phyloP scores from a whole-genome alignment of 2,329 filamentous ascomycete species.

The Xylariaceae sp. region DNA sequence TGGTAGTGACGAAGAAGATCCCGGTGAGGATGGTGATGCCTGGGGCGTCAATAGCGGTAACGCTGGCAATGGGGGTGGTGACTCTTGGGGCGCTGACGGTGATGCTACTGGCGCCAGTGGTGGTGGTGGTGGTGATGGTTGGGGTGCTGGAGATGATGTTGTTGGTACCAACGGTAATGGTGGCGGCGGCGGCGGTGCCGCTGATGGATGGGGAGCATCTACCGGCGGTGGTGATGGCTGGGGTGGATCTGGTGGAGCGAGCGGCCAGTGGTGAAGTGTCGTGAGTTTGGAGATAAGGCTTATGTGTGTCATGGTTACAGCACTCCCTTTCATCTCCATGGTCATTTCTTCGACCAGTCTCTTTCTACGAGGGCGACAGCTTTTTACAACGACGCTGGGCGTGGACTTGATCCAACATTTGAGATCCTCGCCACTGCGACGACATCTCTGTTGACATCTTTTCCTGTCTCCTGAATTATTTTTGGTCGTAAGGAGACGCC shows the following conservation, averaged over 20 bases:
- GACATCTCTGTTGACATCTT: slow-evolving; percentile 1
- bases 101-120: slow-evolving; percentile 14
- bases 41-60: slow-evolving; percentile 27
- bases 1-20: slow-evolving; percentile 56
- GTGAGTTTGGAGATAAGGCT: neutral
- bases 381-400: neutral
- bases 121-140: slow-evolving; percentile 8
- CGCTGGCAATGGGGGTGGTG: slow-evolving; percentile 5
- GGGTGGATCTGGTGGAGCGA: neutral
- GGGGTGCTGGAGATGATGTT: slow-evolving; percentile 14
- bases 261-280: slow-evolving; percentile 1
- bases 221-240: slow-evolving; percentile 9
- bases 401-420: neutral
- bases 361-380: neutral
- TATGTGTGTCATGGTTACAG: neutral
- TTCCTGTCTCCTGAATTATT: neutral
- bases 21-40: slow-evolving; percentile 23
- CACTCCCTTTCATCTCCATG: neutral
- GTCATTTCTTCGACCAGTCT: too few relatives aligned
- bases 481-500: neutral
- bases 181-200: neutral
- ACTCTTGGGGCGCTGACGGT: slow-evolving; percentile 14
- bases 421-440: neutral
- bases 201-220: slow-evolving; percentile 1
- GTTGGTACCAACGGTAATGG: neutral